Evolutionary conservation across 176 grass and related monocot genomes (phyloP), one percentile per base, ranked within the genome.

Genomic region (Triticum urartu): DNA sequence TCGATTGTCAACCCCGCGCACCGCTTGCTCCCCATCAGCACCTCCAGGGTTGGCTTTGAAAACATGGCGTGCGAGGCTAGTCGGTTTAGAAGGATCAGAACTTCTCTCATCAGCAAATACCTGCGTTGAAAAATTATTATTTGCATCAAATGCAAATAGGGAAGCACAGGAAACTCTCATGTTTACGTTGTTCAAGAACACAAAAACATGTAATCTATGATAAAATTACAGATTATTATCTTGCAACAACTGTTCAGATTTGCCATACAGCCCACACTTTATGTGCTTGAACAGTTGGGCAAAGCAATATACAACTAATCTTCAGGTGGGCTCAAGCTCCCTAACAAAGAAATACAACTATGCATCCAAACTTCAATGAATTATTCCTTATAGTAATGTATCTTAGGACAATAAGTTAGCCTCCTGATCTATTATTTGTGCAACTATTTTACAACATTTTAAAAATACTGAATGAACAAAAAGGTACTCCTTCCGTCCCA

Each of bases 41-140:
- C 81, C 81, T 95, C 93, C 65, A 98, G 61, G 21, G 93, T 93
- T 75, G 89, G 73, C 68, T 90, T 95, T 32, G 95, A 94, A 85
- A 92, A 98, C 26, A 81, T 89, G 11, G 89, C 24, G 25, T 98
- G 91, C 11, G 95, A 95, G 58, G 84, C 85, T 82, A 98, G 43
- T 78, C 95, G 91, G 77, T 98, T 98, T 59, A 98, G 87, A 72
- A 98, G 88, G 81, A 98, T 98, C 59, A 98, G 86, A 14, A 81
- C 93, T 65, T 98, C 95, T 64, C 93, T 85, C 85, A 98, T 90
- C 68, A 98, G 32, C 48, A 85, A 86, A 78, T 88, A 90, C 81
- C 95, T 98, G 82, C 34, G 77, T 21, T 3, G 69, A 68, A 80
- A 8, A 21, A 34, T 35, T 13, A 75, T 48, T 39, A 43, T 43